Evolutionary conservation across 2,329 filamentous ascomycete species (phyloP), one percentile per base, ranked within the genome.

Genomic region (Neofusicoccum kwambonambiense): DNA sequence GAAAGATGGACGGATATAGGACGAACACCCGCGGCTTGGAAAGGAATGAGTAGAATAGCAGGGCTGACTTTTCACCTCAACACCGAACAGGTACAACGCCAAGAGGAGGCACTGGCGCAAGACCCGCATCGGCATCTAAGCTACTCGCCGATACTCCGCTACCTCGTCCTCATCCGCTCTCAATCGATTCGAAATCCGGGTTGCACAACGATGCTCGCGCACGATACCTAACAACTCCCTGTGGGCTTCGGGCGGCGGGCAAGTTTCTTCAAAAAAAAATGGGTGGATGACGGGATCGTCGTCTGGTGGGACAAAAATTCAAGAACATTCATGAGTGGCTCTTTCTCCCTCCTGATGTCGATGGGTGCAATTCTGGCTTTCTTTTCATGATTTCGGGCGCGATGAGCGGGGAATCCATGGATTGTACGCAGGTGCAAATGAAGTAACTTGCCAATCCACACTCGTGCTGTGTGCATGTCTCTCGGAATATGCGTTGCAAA

Each of bases 21-120:
- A 45, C 58, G 41, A 44, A 56, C 19, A 37, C n/a, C 8, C 47
- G 34, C 64, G 34, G 68, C 70, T 51, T 70, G 69, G 62, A 39
- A 31, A 19, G 8, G 31, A 47, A 37, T 1, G 41, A 45, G 9
- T 31, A 60, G 22, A 19, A 35, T 22, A 31, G 34, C 45, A 42
- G 17, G 56, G 58, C 62, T 69, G 62, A 72, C 62, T 65, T 56
- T 37, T 17, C 2, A 15, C 31, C 22, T 47, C 42, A 58, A 22
- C 22, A 64, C 44, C 37, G 50, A 35, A 75, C 81, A 99, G 95
- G 86, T 99, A 99, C 90, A 99, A 99, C 87, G 93, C 95, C 79
- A 99, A 99, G 92, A 88, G 95, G 84, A 91, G 95, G 86, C 95
- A 99, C 83, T 99, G 95, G 95, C 92, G 95, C 87, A 99, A 99